phyloP scores from a whole-genome alignment of 495 filamentous ascomycete species.

The Neurospora tetrasperma region DNA sequence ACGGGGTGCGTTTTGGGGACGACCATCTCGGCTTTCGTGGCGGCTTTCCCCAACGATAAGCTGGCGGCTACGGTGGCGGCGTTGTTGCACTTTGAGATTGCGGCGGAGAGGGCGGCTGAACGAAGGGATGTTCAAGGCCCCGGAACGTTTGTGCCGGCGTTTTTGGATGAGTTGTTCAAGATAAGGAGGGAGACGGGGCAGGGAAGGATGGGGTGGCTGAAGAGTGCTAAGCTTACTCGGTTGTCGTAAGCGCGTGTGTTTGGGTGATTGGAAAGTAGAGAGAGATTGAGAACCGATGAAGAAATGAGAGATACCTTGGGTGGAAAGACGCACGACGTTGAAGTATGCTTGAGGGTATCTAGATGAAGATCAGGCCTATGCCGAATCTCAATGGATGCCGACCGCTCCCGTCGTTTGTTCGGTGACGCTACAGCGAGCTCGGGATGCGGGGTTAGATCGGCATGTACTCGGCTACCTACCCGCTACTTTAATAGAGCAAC shows the following conservation, averaged over 20 bases:
- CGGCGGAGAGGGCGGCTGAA: slow-evolving; percentile 62
- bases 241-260: neutral
- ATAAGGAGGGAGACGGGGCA: slow-evolving; percentile 39
- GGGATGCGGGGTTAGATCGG: neutral
- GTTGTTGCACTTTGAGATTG: slow-evolving; percentile 72
- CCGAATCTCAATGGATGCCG: neutral
- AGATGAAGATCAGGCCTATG: neutral
- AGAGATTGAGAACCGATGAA: neutral
- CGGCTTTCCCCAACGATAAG: slow-evolving; percentile 47
- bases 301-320: neutral
- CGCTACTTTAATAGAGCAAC: neutral
- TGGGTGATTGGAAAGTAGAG: neutral
- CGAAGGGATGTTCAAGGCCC: slow-evolving; percentile 60
- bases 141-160: slow-evolving; percentile 79
- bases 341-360: neutral
- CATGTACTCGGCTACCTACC: neutral
- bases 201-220: slow-evolving; percentile 44
- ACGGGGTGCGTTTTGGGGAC: slow-evolving; percentile 83
- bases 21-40: slow-evolving; percentile 63
- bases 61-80: slow-evolving; percentile 58
- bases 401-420: neutral
- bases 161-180: slow-evolving; percentile 59
- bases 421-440: neutral
- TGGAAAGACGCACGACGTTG: neutral
- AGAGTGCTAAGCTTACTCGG: slow-evolving; percentile 40